phyloP scores from a whole-genome alignment of 2,329 filamentous ascomycete species.

The Ceratocystis papillata region DNA sequence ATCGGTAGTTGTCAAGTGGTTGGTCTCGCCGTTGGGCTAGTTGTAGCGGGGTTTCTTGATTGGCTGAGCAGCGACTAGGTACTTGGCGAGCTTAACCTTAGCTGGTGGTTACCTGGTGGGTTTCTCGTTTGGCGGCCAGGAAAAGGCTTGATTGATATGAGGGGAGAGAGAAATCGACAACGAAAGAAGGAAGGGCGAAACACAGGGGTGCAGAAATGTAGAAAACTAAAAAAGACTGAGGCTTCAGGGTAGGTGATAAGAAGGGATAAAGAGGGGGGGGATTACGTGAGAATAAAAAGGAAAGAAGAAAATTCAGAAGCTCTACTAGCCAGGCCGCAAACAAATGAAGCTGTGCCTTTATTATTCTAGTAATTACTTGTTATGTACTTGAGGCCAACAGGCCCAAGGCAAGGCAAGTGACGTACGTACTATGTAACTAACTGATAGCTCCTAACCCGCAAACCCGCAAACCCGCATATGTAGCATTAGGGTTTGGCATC shows the following conservation, averaged over 20 bases:
- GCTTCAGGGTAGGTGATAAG: not conserved
- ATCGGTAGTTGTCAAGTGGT: not conserved
- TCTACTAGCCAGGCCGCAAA: not conserved
- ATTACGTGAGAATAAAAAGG: not conserved
- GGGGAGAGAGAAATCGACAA: too few relatives aligned
- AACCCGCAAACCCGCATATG: too few relatives aligned
- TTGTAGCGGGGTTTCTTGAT: not conserved
- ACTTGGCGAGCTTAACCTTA: too few relatives aligned
- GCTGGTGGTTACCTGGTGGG: conserved; percentile 4
- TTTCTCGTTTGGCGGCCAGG: not conserved
- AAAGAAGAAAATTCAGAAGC: not conserved
- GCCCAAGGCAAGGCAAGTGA: not conserved
- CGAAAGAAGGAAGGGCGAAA: not conserved
- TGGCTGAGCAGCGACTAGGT: not conserved
- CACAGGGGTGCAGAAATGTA: not conserved
- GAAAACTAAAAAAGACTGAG: not conserved
- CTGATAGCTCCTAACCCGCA: not conserved
- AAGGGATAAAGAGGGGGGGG: not conserved
- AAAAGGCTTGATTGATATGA: not conserved
- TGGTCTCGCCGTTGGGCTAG: not conserved
- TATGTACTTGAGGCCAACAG: too few relatives aligned
- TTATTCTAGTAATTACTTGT: not conserved
- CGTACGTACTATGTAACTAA: not conserved
- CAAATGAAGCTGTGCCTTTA: conserved; percentile 7
- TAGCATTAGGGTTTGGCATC: too few relatives aligned